Evolutionary conservation across 805 yeast genomes (phyloP), one percentile per base, ranked within the genome.

Genomic region (Saturnispora zaruensis): DNA sequence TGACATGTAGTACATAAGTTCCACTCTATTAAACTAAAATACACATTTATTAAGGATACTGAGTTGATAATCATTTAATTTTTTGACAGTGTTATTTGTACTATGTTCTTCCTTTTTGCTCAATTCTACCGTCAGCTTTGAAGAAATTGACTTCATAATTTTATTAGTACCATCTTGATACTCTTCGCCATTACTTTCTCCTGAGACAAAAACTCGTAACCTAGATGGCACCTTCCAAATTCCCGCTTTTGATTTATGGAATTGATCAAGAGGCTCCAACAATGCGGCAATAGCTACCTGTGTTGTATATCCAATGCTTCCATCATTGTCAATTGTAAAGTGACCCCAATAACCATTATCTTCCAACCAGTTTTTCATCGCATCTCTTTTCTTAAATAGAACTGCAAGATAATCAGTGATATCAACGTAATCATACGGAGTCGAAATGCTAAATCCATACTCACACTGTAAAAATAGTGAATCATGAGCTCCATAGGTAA

Each of bases 401-500:
- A 34, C 41, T 4, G 5, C 18, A 11, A 47, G 8, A 23, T 68
- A 64, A 0, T 63, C 62, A 0, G 85, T 66, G 4, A 90, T 60
- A 60, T 90, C 95, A 2, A 89, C 62, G 54, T 69, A 80, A 57
- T 87, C 82, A 88, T 90, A 28, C 1, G 47, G 51, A 0, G 53
- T 33, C 0, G 63, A 61, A 1, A 85, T 64, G 34, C 74, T 72
- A 69, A 91, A 91, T 0, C 97, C 98, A 61, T 91, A 91, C 64
- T 91, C 98, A 58, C 85, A 80, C 8, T 88, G 68, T 32, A 91
- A 66, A 55, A 87, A 87, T 45, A 81, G 88, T 62, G 91, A 89
- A 8, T 85, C 79, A 64, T 91, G 97, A 1, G 96, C 81, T 0
- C 98, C 98, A 62, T 91, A 91, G 46, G 83, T 78, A 55, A 91